A percentile compares a stretch with the other conserved stretches of the same genome.
These are phyloP conservation scores for Leptomonas seymouri DNA, from an alignment of 208 protist genomes.

Conservation along the genomic window DNA sequence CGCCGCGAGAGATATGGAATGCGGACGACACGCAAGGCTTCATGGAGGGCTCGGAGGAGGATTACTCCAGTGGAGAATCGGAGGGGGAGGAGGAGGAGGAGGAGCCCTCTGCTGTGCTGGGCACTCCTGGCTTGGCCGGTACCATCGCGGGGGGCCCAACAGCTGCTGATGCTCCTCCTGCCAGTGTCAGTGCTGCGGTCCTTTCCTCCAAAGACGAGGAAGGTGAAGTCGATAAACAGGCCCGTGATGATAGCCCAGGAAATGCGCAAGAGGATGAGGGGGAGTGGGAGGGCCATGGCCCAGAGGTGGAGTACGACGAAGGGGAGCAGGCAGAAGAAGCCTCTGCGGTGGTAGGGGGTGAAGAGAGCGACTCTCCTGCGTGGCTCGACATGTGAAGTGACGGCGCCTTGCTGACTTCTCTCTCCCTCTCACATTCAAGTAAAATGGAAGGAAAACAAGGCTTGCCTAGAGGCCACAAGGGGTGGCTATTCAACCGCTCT, in stretches of 20 bases:
- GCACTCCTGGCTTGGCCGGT: background rate
- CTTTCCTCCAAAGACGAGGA: background rate
- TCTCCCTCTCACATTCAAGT: background rate
- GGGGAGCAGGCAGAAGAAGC: background rate
- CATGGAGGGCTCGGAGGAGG: slow-evolving; percentile 9
- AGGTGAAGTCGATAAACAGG: background rate
- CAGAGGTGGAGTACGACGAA: background rate
- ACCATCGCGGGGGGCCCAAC: background rate
- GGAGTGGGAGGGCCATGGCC: background rate
- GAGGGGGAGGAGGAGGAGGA: slow-evolving; percentile 20
- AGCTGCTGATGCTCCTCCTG: background rate
- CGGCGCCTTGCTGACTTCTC: background rate
- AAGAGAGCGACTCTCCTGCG: background rate
- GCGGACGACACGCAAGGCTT: slow-evolving; percentile 10
- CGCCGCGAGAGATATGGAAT: slow-evolving; percentile 8
- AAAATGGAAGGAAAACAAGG: too few relatives aligned
- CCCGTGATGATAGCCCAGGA: too few relatives aligned
- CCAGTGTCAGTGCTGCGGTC: background rate
- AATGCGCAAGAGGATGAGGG: background rate
- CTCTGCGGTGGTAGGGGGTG: background rate
- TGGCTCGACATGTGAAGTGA: slow-evolving; percentile 16
- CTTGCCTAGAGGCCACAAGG: background rate
- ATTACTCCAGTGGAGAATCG: slow-evolving; percentile 13
- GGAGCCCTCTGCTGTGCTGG: slow-evolving; percentile 10
- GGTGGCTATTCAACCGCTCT: background rate